Evolutionary conservation across 306 rosid genomes (phyloP), one percentile per base, ranked within the genome.

Genomic region (Rosa multiflora): DNA sequence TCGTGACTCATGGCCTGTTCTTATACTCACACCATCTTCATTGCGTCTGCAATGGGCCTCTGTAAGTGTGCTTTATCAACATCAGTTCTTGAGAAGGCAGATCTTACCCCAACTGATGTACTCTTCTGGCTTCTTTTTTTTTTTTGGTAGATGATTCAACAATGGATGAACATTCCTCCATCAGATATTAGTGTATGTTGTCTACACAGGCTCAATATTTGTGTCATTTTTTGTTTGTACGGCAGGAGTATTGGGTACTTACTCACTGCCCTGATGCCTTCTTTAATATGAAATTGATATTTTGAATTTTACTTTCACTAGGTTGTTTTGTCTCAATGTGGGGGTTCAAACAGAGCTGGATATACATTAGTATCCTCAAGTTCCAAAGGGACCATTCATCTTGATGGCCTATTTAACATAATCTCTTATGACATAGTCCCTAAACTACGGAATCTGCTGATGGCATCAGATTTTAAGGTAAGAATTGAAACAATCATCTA

Each of bases 1-100:
- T 79, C 91, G 81, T 80, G 99, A 95, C 47, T 90, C 91, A 2
- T 95, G 99, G 99, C 99, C 99, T 55, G 99, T 95, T 81, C 99
- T 95, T 79, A 39, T 95, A 78, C 81, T 95, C 59, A 55, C 96
- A 56, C 99, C 99, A 63, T 95, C 99, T 85, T 91, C 99, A 12
- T 82, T 95, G 75, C 93, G 97, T 15, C 82, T 95, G 82, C 98
- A 92, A 77, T 95, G 99, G 99, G 99, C 99, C 75, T 76, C 89
- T 53, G 99, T 94, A 89, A 89, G 91, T 79, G 72, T 66, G 44
- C 82, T 74, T 47, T 79, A n/a, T 76, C 75, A 53, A 78, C 26
- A 73, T 76, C 43, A 76, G 18, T 83, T 80, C 76, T 56, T 76
- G 26, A 49, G 64, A 62, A 83, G 75, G 63, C 52, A 42, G 37